Conservation (phyloP, 306 rosid genomes). For the Sicyos edulis region DNA sequence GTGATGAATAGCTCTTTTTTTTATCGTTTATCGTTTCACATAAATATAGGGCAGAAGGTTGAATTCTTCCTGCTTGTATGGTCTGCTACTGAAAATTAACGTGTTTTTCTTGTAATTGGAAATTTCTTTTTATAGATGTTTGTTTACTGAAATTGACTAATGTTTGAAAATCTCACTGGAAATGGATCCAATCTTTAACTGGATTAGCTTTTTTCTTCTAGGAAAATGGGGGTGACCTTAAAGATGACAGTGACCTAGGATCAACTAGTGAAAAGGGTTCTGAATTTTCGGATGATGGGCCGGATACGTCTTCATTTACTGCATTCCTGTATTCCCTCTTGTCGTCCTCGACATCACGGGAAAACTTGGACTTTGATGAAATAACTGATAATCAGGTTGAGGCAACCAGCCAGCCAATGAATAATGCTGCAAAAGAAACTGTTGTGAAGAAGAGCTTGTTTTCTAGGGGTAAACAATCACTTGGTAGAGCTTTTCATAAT, state of each 20-base stretch:
- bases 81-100: not conserved
- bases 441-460: constrained; percentile 54
- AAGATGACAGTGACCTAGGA: constrained; percentile 32
- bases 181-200: not conserved
- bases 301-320: constrained; percentile 85
- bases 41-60: not conserved
- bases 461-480: constrained; percentile 65
- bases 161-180: not conserved
- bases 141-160: not conserved
- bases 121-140: not conserved
- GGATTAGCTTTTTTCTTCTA: constrained; percentile 22
- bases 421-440: constrained; percentile 40
- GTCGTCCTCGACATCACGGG: constrained; percentile 50
- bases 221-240: constrained; percentile 47
- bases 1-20: not conserved
- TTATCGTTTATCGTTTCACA: not conserved
- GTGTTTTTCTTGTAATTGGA: not conserved
- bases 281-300: constrained; percentile 51
- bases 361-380: constrained; percentile 30
- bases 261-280: constrained; percentile 37
- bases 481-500: constrained; percentile 49
- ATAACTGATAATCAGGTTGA: constrained; percentile 34
- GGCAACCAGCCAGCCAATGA: constrained; percentile 25
- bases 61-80: not conserved
- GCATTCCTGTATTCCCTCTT: constrained; percentile 73